Evolutionary conservation across 2,329 filamentous ascomycete species (phyloP).

Genomic region (Calonectria ilicicola): DNA sequence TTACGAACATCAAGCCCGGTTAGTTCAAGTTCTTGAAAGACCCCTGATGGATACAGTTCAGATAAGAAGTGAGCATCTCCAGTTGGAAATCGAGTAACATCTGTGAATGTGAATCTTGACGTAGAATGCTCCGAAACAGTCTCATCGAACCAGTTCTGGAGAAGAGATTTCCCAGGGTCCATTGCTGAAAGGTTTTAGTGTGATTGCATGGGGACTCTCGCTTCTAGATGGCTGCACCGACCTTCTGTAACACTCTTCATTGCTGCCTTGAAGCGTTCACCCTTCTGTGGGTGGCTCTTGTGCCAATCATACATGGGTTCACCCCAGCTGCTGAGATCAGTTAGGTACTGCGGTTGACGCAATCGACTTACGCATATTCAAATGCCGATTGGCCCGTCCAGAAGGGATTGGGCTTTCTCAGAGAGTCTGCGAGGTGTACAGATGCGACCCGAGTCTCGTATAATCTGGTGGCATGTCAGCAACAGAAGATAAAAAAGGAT

Average conservation of each 20-base stretch:
- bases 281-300: conserved; percentile 52
- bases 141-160: conserved; percentile 17
- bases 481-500: background rate
- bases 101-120: background rate
- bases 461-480: conserved; percentile 12
- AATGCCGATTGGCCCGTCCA: conserved; percentile 37
- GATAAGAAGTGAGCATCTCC: conserved; percentile 17
- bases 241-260: conserved; percentile 28
- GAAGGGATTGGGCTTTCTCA: conserved; percentile 26
- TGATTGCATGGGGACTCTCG: conserved; percentile 49
- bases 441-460: conserved; percentile 35
- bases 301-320: conserved; percentile 39
- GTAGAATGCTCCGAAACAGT: background rate
- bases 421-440: conserved; percentile 32
- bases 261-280: conserved; percentile 42
- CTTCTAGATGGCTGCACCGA: background rate
- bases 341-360: background rate
- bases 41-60: conserved; percentile 3
- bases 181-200: conserved; percentile 9
- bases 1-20: background rate
- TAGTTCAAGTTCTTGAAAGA: conserved; percentile 1
- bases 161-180: conserved; percentile 27
- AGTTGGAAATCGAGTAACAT: conserved; percentile 20
- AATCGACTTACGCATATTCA: conserved; percentile 28
- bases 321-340: conserved; percentile 26